These are phyloP conservation scores for Helminthosporium solani DNA, from an alignment of 2,329 filamentous ascomycete genomes.

Conservation along the genomic window DNA sequence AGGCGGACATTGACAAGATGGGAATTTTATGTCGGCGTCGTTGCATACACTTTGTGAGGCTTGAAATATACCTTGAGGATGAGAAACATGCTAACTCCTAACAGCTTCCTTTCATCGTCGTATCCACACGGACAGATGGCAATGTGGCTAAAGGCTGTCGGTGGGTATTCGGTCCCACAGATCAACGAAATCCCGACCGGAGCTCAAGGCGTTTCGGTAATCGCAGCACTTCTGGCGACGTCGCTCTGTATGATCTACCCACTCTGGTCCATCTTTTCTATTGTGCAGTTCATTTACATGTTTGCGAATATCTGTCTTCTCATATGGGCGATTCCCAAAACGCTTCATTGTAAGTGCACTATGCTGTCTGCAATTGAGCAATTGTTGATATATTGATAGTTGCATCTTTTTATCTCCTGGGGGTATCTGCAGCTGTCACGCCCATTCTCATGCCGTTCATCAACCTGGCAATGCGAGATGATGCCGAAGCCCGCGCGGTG, in stretches of 20 bases:
- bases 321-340: slow-evolving; percentile 53
- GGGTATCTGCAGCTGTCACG: slow-evolving; percentile 37
- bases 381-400: too few relatives aligned
- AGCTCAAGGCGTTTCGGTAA: slow-evolving; percentile 50
- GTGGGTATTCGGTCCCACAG: slow-evolving; percentile 48
- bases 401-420: slow-evolving; percentile 39
- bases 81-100: slow-evolving; percentile 1
- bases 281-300: slow-evolving; percentile 44
- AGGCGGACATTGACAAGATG: slow-evolving; percentile 50
- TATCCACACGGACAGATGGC: slow-evolving; percentile 54
- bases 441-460: slow-evolving; percentile 42
- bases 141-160: slow-evolving; percentile 54
- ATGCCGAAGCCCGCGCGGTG: slow-evolving; percentile 52
- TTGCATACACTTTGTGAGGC: slow-evolving; percentile 51
- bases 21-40: slow-evolving; percentile 55
- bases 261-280: slow-evolving; percentile 51
- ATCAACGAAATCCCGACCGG: slow-evolving; percentile 55
- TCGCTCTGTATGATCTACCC: slow-evolving; percentile 55
- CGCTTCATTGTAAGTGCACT: slow-evolving; percentile 35
- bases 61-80: too few relatives aligned
- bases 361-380: too few relatives aligned
- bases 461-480: slow-evolving; percentile 42
- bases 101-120: slow-evolving; percentile 34
- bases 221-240: slow-evolving; percentile 52
- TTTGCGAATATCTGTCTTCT: slow-evolving; percentile 51